phyloP scores from a whole-genome alignment of 31 red algal species.

The Bonnemaisonia californica region DNA sequence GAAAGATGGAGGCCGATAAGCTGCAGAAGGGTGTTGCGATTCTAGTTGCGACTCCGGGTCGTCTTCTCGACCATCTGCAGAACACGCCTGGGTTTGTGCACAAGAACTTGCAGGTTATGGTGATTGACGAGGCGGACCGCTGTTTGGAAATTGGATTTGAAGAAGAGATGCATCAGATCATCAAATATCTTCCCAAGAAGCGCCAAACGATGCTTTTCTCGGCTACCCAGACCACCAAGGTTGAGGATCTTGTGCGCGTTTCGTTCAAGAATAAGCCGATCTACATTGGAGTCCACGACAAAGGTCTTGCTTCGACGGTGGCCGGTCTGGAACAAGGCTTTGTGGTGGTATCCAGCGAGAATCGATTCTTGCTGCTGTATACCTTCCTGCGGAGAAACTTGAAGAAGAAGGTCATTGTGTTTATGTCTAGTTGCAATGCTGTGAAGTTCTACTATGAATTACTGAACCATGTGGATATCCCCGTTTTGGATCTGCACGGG shows the following conservation, averaged over 20 bases:
- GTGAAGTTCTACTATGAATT: conserved; percentile 99
- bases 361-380: conserved; percentile 91
- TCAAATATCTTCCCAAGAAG: conserved; percentile 92
- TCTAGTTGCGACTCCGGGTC: conserved; percentile 95
- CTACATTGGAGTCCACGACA: conserved; percentile 95
- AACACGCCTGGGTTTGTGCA: conserved; percentile 94
- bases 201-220: conserved; percentile 99
- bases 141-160: conserved; percentile 99
- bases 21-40: conserved; percentile 86
- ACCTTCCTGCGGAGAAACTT: conserved; percentile 94
- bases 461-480: conserved; percentile 97
- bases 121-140: conserved; percentile 99
- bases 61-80: conserved; percentile 95
- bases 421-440: conserved; percentile 98
- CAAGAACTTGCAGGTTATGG: conserved; percentile 85
- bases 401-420: conserved; percentile 99
- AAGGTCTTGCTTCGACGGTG: conserved; percentile 81
- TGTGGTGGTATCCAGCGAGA: conserved; percentile 83
- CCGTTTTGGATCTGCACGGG: conserved; percentile 94
- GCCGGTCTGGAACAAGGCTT: conserved; percentile 97
- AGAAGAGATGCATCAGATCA: conserved; percentile 99
- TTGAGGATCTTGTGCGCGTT: conserved; percentile 95
- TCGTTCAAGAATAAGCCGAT: conserved; percentile 97
- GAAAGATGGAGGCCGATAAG: conserved; percentile 90
- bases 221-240: conserved; percentile 98